phyloP scores from a whole-genome alignment of 108 stramenopile species.

The Nitzschia palea region DNA sequence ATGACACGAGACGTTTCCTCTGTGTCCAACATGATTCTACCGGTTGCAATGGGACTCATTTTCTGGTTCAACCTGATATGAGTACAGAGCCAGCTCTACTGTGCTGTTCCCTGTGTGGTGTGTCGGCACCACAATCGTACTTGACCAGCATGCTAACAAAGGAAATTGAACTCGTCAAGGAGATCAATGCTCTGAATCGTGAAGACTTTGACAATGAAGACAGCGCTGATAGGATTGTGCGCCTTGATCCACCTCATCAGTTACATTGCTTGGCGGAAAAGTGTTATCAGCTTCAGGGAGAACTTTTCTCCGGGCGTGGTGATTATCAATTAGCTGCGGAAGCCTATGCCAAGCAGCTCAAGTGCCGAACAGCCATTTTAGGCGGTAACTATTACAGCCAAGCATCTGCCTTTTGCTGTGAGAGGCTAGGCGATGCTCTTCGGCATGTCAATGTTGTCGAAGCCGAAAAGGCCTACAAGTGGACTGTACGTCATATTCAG shows the following conservation, averaged over 20 bases:
- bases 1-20: conserved; percentile 33
- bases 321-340: conserved; percentile 32
- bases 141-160: conserved; percentile 7
- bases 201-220: conserved; percentile 21
- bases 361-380: conserved; percentile 30
- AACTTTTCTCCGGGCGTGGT: conserved; percentile 19
- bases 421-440: conserved; percentile 32
- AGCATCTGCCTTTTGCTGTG: conserved; percentile 33
- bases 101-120: conserved; percentile 18
- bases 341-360: conserved; percentile 27
- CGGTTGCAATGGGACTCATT: conserved; percentile 24
- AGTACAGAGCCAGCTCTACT: conserved; percentile 9
- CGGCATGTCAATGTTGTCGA: conserved; percentile 29
- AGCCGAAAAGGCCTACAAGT: conserved; percentile 40
- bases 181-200: conserved; percentile 6
- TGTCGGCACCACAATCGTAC: conserved; percentile 18
- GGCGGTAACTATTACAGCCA: conserved; percentile 22
- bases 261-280: conserved; percentile 31
- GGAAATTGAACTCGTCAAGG: conserved; percentile 10
- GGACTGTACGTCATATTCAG: conserved; percentile 22
- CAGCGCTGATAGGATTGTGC: conserved; percentile 12
- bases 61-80: conserved; percentile 23
- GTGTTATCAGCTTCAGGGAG: conserved; percentile 29
- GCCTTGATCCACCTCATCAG: conserved; percentile 28
- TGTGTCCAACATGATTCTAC: conserved; percentile 9